A percentile compares a stretch with the other conserved stretches of the same genome.
phyloP scores from a whole-genome alignment of 768 basidiomycete species.

The Tricholoma sp. region DNA sequence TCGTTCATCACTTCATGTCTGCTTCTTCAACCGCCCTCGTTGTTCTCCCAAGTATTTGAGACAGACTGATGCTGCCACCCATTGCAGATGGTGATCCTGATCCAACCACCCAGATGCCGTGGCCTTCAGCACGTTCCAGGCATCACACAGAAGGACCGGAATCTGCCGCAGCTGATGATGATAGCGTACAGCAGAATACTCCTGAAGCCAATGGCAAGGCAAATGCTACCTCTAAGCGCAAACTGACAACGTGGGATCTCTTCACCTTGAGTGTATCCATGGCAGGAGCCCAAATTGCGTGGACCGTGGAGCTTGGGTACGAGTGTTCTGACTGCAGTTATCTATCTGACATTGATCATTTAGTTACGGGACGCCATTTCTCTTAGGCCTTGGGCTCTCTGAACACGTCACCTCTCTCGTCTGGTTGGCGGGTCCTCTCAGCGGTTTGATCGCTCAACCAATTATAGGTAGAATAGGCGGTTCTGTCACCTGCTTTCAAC shows the following conservation, averaged over 20 bases:
- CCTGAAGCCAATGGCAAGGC: constrained; percentile 13
- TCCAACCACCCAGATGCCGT: constrained; percentile 75
- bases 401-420: constrained; percentile 91
- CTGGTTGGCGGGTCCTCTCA: constrained; percentile 94
- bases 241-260: constrained; percentile 61
- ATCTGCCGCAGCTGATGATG: constrained; percentile 6
- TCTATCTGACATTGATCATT: constrained; percentile 9
- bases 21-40: constrained; percentile 14
- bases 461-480: constrained; percentile 69
- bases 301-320: constrained; percentile 94
- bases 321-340: constrained; percentile 18
- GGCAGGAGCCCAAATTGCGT: constrained; percentile 92
- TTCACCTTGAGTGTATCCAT: constrained; percentile 85
- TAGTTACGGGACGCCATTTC: constrained; percentile 94
- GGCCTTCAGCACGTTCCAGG: constrained; percentile 48
- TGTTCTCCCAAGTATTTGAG: constrained; percentile 8
- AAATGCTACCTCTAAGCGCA: constrained; percentile 28
- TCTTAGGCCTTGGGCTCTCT: constrained; percentile 64
- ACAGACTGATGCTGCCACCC: constrained; percentile 52
- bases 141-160: constrained; percentile 12
- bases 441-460: constrained; percentile 94
- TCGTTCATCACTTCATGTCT: constrained; percentile 11
- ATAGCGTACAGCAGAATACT: constrained; percentile 7
- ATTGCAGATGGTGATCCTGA: constrained; percentile 59
- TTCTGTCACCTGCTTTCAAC: constrained; percentile 19